These are phyloP conservation scores for Larix sibirica DNA, from an alignment of 83 land plant genomes.

Conservation along the genomic window DNA sequence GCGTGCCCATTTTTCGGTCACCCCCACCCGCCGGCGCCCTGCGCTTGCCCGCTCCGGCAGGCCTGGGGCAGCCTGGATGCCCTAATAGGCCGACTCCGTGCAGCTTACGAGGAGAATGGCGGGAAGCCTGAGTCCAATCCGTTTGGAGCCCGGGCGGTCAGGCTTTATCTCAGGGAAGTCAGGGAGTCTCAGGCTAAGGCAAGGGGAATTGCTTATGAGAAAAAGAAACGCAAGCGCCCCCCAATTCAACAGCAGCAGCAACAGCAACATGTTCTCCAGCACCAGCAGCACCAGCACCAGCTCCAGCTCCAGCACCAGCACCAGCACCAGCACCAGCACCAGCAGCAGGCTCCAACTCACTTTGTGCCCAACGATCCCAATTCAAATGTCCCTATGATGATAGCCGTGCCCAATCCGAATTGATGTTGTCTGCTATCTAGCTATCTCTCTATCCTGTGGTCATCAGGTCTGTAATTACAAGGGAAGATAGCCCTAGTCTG, in stretches of 20 bases:
- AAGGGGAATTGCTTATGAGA: slow-evolving; percentile 45
- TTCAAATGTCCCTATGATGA: slow-evolving; percentile 10
- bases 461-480: neutral
- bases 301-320: neutral
- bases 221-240: slow-evolving; percentile 43
- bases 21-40: slow-evolving; percentile 33
- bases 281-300: neutral
- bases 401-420: slow-evolving; percentile 11
- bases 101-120: slow-evolving; percentile 51
- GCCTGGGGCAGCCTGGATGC: slow-evolving; percentile 49
- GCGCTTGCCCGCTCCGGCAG: slow-evolving; percentile 39
- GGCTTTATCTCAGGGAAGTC: slow-evolving; percentile 43
- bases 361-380: slow-evolving; percentile 12
- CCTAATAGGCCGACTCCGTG: slow-evolving; percentile 42
- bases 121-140: slow-evolving; percentile 49
- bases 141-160: slow-evolving; percentile 45
- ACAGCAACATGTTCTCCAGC: neutral
- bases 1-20: slow-evolving; percentile 43
- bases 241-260: slow-evolving; percentile 12
- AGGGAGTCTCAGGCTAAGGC: slow-evolving; percentile 44
- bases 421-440: neutral
- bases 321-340: neutral
- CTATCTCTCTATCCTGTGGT: neutral
- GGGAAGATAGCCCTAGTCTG: neutral
- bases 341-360: neutral